Conservation (phyloP, 2,329 filamentous ascomycete genomes). For the Scedosporium boydii region DNA sequence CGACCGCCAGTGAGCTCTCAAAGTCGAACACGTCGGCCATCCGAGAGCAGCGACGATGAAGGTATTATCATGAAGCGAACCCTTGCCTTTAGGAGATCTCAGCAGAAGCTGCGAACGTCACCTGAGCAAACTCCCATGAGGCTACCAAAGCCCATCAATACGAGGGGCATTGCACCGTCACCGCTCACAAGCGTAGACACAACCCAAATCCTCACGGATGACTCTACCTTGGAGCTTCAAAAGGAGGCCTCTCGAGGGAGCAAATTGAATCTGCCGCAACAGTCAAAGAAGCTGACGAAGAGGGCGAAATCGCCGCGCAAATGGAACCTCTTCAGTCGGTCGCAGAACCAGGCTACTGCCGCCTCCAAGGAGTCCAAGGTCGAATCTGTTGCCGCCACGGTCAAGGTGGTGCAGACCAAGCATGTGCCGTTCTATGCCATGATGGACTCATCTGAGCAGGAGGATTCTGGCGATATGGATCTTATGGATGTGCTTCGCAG, state of each 20-base stretch:
- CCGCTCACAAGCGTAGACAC: slow-evolving; percentile 45
- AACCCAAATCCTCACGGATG: slow-evolving; percentile 33
- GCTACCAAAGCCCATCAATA: slow-evolving; percentile 44
- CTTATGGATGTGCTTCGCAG: slow-evolving; percentile 39
- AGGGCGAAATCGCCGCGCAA: slow-evolving; percentile 45
- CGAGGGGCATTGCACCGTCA: slow-evolving; percentile 30
- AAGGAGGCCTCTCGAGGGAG: slow-evolving; percentile 23
- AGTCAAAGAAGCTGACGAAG: slow-evolving; percentile 46
- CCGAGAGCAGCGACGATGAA: slow-evolving; percentile 49
- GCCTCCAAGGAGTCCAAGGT: slow-evolving; percentile 28
- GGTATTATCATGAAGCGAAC: slow-evolving; percentile 36
- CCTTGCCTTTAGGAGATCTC: slow-evolving; percentile 44
- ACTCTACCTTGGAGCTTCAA: slow-evolving; percentile 25
- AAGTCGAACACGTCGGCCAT: slow-evolving; percentile 31
- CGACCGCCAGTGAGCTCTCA: slow-evolving; percentile 11
- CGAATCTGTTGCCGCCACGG: slow-evolving; percentile 33
- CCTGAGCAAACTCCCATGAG: slow-evolving; percentile 29
- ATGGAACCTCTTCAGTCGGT: slow-evolving; percentile 55
- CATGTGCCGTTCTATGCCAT: slow-evolving; percentile 51
- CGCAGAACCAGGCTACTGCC: slow-evolving; percentile 32
- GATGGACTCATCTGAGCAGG: slow-evolving; percentile 49
- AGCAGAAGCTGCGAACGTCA: slow-evolving; percentile 38
- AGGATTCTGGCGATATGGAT: slow-evolving; percentile 31
- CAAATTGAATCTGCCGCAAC: slow-evolving; percentile 15
- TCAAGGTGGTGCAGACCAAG: slow-evolving; percentile 39